phyloP scores from a whole-genome alignment of 441 rosid genomes.

The Pelargonium citronellum region DNA sequence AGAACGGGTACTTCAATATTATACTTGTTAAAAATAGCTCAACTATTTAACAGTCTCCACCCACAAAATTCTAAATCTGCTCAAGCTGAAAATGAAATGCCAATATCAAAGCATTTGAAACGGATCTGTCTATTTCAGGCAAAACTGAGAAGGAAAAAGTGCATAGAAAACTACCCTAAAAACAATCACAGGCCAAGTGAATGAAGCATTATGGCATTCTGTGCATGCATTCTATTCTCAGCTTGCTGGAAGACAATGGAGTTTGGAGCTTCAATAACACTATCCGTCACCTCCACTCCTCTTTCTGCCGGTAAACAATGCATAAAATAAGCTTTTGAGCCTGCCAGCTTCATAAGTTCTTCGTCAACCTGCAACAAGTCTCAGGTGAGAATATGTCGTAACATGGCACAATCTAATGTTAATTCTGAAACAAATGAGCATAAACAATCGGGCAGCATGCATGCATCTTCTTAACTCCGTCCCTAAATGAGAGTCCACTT shows the following conservation, averaged over 20 bases:
- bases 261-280: slow-evolving; percentile 80
- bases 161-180: slow-evolving; percentile 9
- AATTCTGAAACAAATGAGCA: too few species aligned
- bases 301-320: slow-evolving; percentile 98
- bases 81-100: background rate
- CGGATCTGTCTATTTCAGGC: slow-evolving; percentile 11
- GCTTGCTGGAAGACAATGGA: slow-evolving; percentile 98
- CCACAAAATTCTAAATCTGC: background rate
- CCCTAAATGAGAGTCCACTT: too few species aligned
- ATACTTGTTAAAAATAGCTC: too few species aligned
- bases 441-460: too few species aligned
- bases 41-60: background rate
- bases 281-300: slow-evolving; percentile 86
- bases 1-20: too few species aligned
- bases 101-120: background rate
- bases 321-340: slow-evolving; percentile 84
- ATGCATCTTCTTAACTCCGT: too few species aligned
- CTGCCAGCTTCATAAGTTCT: slow-evolving; percentile 79
- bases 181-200: slow-evolving; percentile 47
- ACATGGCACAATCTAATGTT: too few species aligned
- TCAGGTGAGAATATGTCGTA: background rate
- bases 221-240: slow-evolving; percentile 96
- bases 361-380: slow-evolving; percentile 61
- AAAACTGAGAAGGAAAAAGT: background rate
- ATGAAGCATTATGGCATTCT: slow-evolving; percentile 90